phyloP scores from a whole-genome alignment of 345 rosid species.

The Brassica juncea region DNA sequence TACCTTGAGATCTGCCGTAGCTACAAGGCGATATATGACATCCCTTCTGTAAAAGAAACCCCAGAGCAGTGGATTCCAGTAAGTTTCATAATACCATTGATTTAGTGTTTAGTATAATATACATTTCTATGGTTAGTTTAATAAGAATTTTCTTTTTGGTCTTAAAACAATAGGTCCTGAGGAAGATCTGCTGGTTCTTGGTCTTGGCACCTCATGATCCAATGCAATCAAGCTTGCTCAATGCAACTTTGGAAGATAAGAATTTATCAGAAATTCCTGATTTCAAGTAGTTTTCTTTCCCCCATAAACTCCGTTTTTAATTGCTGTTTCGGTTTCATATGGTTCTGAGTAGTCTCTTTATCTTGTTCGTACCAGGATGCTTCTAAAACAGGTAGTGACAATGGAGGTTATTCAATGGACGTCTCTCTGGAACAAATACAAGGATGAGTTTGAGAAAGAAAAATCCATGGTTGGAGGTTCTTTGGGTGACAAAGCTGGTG shows the following conservation, averaged over 20 bases:
- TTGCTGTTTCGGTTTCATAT: neutral
- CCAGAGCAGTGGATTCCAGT: slow-evolving; percentile 84
- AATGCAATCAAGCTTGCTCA: slow-evolving; percentile 91
- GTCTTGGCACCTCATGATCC: slow-evolving; percentile 87
- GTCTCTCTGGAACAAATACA: slow-evolving; percentile 78
- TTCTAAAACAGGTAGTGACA: slow-evolving; percentile 85
- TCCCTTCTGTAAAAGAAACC: slow-evolving; percentile 77
- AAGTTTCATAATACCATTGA: slow-evolving; percentile 27
- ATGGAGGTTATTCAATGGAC: slow-evolving; percentile 99
- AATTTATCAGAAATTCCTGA: slow-evolving; percentile 74
- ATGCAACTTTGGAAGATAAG: slow-evolving; percentile 80
- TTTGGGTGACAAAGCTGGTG: slow-evolving; percentile 90
- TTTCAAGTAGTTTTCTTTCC: slow-evolving; percentile 55
- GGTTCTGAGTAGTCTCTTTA: neutral
- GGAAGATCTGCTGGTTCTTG: slow-evolving; percentile 91
- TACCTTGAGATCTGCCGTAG: slow-evolving; percentile 94
- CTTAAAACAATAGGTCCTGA: slow-evolving; percentile 51
- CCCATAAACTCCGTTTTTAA: neutral
- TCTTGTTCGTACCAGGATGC: slow-evolving; percentile 49
- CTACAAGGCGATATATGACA: slow-evolving; percentile 95
- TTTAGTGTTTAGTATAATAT: neutral
- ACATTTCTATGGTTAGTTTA: neutral
- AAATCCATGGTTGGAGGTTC: slow-evolving; percentile 83
- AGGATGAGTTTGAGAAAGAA: slow-evolving; percentile 87
- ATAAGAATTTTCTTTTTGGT: slow-evolving; percentile 4